Percentiles rank a stretch among this genome's conserved stretches.
Conservation (phyloP, 23 red algal genomes). For the Gracilariopsis chorda region DNA sequence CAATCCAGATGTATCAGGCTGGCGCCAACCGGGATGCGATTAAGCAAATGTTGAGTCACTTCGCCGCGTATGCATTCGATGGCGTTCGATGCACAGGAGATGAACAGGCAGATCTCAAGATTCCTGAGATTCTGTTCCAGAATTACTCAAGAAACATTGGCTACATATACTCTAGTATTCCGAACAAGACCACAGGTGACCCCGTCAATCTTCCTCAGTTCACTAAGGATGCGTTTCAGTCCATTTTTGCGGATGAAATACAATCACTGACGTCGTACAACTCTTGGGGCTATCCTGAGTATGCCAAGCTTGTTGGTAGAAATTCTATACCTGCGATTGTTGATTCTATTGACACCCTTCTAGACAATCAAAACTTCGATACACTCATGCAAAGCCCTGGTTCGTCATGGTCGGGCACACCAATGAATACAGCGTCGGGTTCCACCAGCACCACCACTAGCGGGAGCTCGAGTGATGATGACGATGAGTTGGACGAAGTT, state of each 20-base stretch:
- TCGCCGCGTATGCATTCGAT: not conserved
- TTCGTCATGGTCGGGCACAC: not conserved
- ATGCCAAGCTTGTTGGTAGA: constrained; percentile 12
- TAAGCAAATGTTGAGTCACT: not conserved
- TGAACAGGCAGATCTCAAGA: not conserved
- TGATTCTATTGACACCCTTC: not conserved
- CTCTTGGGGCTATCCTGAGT: not conserved
- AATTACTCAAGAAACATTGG: constrained; percentile 1
- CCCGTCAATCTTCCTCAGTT: not conserved
- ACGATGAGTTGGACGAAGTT: not conserved
- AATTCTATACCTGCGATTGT: constrained; percentile 3
- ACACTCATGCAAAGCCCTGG: too few species aligned
- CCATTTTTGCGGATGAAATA: not conserved
- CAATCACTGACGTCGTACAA: not conserved
- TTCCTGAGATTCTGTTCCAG: not conserved
- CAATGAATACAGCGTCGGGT: too few species aligned
- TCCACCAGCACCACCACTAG: not conserved
- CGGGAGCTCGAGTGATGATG: not conserved
- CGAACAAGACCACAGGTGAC: too few species aligned
- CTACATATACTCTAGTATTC: not conserved
- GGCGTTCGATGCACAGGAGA: not conserved
- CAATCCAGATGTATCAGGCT: not conserved
- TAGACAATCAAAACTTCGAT: not conserved
- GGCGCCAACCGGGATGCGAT: not conserved
- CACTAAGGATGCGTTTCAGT: not conserved